Conservation (phyloP, 192 early-diverging fungal genomes). For the Coemansia sp. region DNA sequence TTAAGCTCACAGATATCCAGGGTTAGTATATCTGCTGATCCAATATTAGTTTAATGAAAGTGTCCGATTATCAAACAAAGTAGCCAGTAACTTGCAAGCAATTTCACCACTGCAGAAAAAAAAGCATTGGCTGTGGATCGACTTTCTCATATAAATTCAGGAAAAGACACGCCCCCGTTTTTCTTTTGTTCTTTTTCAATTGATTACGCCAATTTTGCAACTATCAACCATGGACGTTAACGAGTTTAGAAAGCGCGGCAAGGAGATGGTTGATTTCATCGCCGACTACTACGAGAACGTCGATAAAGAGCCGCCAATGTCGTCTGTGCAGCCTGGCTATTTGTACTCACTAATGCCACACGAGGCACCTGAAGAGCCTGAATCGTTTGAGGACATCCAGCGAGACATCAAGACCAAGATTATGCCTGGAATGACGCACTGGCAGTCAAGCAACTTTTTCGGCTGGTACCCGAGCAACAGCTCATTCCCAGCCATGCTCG, state of each 20-base stretch:
- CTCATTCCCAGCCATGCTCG: slow-evolving; percentile 60
- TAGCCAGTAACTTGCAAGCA: too few species aligned
- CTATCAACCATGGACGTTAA: slow-evolving; percentile 35
- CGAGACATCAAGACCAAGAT: slow-evolving; percentile 58
- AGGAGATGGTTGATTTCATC: slow-evolving; percentile 62
- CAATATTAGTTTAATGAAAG: too few species aligned
- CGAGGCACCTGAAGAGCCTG: slow-evolving; percentile 58
- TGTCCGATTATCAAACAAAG: too few species aligned
- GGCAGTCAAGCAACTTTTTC: slow-evolving; percentile 70
- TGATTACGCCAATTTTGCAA: slow-evolving; percentile 55
- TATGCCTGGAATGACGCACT: slow-evolving; percentile 68
- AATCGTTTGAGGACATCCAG: slow-evolving; percentile 50
- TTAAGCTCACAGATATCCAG: too few species aligned
- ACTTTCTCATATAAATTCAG: too few species aligned
- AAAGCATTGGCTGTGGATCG: too few species aligned
- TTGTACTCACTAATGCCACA: slow-evolving; percentile 56
- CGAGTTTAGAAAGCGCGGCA: slow-evolving; percentile 62
- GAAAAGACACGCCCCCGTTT: too few species aligned
- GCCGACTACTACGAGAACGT: slow-evolving; percentile 62
- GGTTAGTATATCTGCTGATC: too few species aligned
- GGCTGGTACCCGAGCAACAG: slow-evolving; percentile 59
- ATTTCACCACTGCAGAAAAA: too few species aligned
- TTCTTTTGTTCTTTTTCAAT: slow-evolving; percentile 17
- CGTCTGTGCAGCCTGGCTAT: slow-evolving; percentile 60
- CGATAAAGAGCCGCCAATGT: slow-evolving; percentile 46